phyloP scores from a whole-genome alignment of 257 asterid species.

The Thymus mandschuricus region DNA sequence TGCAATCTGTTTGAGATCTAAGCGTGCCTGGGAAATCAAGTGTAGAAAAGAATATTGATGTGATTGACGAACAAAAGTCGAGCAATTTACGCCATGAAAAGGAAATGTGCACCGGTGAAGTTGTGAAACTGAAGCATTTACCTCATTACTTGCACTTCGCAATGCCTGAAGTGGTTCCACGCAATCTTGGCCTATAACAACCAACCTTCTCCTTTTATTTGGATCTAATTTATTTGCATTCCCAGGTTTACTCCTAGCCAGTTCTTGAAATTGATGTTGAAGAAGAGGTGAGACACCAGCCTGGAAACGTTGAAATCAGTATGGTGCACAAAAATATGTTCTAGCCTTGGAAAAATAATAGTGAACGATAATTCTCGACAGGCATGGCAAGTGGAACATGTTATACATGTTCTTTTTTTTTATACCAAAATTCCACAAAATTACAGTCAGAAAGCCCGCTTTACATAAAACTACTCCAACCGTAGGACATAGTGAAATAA shows the following conservation, averaged over 20 bases:
- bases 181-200: slow-evolving; percentile 89
- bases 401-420: neutral
- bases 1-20: slow-evolving; percentile 55
- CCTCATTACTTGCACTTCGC: slow-evolving; percentile 55
- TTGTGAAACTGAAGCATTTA: slow-evolving; percentile 21
- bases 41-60: neutral
- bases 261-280: slow-evolving; percentile 80
- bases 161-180: slow-evolving; percentile 97
- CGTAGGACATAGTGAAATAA: neutral
- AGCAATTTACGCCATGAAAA: neutral
- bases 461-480: neutral
- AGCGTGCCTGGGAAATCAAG: slow-evolving; percentile 42
- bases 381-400: neutral
- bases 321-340: neutral
- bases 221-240: slow-evolving; percentile 40
- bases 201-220: slow-evolving; percentile 59
- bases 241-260: slow-evolving; percentile 52
- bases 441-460: neutral
- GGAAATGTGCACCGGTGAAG: neutral
- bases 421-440: neutral
- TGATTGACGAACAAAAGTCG: neutral
- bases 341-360: neutral
- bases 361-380: neutral
- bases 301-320: slow-evolving; percentile 43
- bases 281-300: slow-evolving; percentile 88